Conservation (phyloP, 306 rosid species). For the Casuarina cunninghamiana region DNA sequence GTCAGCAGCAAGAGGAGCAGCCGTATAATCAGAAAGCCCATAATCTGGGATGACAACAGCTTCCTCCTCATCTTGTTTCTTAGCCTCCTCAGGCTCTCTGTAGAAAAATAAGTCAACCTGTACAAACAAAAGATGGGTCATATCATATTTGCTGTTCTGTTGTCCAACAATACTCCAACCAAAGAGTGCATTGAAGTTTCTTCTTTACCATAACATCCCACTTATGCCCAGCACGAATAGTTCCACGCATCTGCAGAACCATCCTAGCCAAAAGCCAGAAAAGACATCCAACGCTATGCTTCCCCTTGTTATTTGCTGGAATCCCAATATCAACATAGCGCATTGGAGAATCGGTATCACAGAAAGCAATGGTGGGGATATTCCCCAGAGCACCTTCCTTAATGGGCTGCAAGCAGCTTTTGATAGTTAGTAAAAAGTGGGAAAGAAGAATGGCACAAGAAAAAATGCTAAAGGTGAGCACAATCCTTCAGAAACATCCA, state of each 20-base stretch:
- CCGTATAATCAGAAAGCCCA: conserved; percentile 53
- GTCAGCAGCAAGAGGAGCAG: background rate
- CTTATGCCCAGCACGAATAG: conserved; percentile 63
- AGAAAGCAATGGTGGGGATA: conserved; percentile 88
- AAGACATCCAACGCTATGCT: conserved; percentile 90
- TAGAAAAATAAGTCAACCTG: conserved; percentile 91
- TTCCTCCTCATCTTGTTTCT: conserved; percentile 73
- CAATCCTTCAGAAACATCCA: background rate
- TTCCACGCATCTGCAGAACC: conserved; percentile 89
- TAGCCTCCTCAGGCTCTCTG: conserved; percentile 87
- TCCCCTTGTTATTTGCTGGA: conserved; percentile 96
- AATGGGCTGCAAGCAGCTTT: conserved; percentile 61
- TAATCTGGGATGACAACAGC: conserved; percentile 47
- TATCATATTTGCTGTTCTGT: background rate
- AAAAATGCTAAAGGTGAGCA: background rate
- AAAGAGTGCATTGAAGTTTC: background rate
- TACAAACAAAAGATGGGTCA: background rate
- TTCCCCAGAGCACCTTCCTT: conserved; percentile 93
- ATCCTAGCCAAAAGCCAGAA: conserved; percentile 90
- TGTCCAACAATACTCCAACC: background rate
- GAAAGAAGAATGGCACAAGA: background rate
- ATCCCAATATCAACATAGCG: conserved; percentile 84
- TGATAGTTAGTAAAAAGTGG: background rate
- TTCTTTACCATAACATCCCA: conserved; percentile 88
- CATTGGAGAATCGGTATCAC: conserved; percentile 94